A percentile compares a stretch with the other conserved stretches of the same genome.
Evolutionary conservation across 495 filamentous ascomycete species (phyloP).

Genomic region (Daldinia vernicosa): DNA sequence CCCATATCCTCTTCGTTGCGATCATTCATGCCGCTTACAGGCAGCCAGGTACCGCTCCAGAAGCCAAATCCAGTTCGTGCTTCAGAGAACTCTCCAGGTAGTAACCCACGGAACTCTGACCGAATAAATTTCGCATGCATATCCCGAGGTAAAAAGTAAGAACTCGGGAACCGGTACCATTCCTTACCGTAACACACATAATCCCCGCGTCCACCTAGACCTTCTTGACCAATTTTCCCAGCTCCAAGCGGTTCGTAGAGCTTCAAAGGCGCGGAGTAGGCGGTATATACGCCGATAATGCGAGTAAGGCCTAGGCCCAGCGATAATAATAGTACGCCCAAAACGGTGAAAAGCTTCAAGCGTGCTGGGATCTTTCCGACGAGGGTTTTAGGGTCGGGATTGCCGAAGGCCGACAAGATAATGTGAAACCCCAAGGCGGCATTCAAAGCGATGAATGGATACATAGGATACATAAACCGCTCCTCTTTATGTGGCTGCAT

Average conservation of each 20-base stretch:
- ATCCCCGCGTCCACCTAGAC: conserved; percentile 64
- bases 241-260: conserved; percentile 67
- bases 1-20: conserved; percentile 83
- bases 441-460: conserved; percentile 91
- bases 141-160: conserved; percentile 82
- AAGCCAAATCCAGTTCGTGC: conserved; percentile 67
- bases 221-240: conserved; percentile 58
- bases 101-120: conserved; percentile 86
- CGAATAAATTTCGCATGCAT: conserved; percentile 87
- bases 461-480: conserved; percentile 97
- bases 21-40: conserved; percentile 90
- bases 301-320: conserved; percentile 73
- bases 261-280: conserved; percentile 84
- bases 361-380: conserved; percentile 74
- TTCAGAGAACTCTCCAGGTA: conserved; percentile 90
- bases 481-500: conserved; percentile 97
- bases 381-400: conserved; percentile 68
- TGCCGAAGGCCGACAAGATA: conserved; percentile 75
- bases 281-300: conserved; percentile 80
- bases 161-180: conserved; percentile 98
- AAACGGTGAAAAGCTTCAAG: conserved; percentile 70
- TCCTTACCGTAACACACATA: conserved; percentile 93
- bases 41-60: conserved; percentile 79
- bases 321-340: conserved; percentile 62
- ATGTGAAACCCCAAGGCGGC: conserved; percentile 87